These are phyloP conservation scores for Podosphaera fusca DNA, from an alignment of 2,329 filamentous ascomycete genomes.

Conservation along the genomic window DNA sequence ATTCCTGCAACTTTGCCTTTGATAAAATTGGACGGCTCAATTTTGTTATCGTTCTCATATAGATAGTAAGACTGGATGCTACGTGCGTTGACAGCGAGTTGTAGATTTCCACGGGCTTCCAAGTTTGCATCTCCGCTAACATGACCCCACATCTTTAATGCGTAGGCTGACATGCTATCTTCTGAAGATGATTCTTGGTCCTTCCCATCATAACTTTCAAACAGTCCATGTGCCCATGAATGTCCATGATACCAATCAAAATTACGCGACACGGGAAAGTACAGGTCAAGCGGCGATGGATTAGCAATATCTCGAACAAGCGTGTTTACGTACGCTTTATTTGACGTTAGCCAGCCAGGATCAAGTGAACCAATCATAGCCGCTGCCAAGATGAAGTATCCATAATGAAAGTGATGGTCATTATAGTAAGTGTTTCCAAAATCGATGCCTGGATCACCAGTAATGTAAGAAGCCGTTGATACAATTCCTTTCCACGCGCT, in stretches of 20 bases:
- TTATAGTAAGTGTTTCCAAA: conserved; percentile 84
- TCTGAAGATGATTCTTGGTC: conserved; percentile 78
- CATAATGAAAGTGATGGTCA: conserved; percentile 42
- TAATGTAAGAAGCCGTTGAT: conserved; percentile 49
- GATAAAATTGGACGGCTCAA: conserved; percentile 55
- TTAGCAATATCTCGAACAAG: conserved; percentile 70
- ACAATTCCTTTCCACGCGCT: conserved; percentile 59
- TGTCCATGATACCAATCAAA: conserved; percentile 95
- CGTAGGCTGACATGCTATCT: conserved; percentile 63
- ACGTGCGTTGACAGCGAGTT: conserved; percentile 56
- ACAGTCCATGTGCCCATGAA: conserved; percentile 72
- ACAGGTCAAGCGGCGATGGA: conserved; percentile 41
- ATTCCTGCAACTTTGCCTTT: conserved; percentile 52
- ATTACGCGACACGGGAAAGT: conserved; percentile 59
- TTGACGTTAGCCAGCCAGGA: conserved; percentile 45
- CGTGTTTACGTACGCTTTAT: conserved; percentile 60
- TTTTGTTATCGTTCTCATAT: conserved; percentile 43
- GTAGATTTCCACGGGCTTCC: conserved; percentile 56
- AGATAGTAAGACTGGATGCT: conserved; percentile 64
- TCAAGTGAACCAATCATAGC: conserved; percentile 66
- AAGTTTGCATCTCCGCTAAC: conserved; percentile 54
- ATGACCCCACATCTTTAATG: conserved; percentile 81
- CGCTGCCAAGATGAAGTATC: conserved; percentile 68
- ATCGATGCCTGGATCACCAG: conserved; percentile 46
- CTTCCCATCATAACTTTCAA: conserved; percentile 49